phyloP scores from a whole-genome alignment of 2,329 filamentous ascomycete species.

The Chaetothyriales sp. region DNA sequence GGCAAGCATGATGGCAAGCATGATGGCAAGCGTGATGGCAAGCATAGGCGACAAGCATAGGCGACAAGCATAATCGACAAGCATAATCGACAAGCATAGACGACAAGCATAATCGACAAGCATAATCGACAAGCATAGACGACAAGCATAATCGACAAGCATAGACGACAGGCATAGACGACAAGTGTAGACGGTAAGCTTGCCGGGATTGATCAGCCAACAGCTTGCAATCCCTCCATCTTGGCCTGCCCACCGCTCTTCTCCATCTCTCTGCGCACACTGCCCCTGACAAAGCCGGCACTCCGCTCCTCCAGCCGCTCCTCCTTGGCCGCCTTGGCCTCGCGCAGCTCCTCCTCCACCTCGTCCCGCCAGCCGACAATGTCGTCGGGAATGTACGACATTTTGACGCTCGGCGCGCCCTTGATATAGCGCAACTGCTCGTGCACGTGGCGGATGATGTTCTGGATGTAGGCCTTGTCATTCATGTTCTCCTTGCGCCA shows the following conservation, averaged over 20 bases:
- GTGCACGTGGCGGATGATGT: conserved; percentile 62
- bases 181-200: no score
- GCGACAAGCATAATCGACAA: no score
- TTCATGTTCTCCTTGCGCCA: conserved; percentile 62
- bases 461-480: conserved; percentile 57
- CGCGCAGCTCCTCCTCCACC: conserved; percentile 31
- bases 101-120: no score
- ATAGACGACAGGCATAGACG: no score
- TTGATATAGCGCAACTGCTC: conserved; percentile 80
- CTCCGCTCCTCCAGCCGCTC: conserved; percentile 29
- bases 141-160: no score
- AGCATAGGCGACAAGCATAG: no score
- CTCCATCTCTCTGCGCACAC: conserved; percentile 16
- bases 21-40: no score
- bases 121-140: no score
- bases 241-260: conserved; percentile 4
- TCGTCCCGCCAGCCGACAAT: conserved; percentile 44
- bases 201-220: no score
- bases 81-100: no score
- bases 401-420: conserved; percentile 75
- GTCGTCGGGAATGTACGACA: conserved; percentile 66
- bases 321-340: conserved; percentile 30
- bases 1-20: no score
- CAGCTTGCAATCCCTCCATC: not conserved
- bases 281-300: conserved; percentile 17